These are phyloP conservation scores for Talaromyces nanjingensis DNA, from an alignment of 495 filamentous ascomycete species.

Conservation along the genomic window DNA sequence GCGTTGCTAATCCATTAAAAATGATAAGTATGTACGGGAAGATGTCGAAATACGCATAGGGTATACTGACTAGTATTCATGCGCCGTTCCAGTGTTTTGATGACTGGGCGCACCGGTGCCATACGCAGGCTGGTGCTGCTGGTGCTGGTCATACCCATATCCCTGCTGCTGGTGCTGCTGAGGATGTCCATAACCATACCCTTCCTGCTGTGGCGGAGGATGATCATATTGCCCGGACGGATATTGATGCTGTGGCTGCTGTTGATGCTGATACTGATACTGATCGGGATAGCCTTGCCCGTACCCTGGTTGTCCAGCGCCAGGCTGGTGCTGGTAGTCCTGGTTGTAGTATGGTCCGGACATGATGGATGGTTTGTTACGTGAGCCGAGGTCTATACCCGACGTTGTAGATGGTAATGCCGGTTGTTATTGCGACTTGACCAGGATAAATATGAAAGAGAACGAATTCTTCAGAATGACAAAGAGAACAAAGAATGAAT, in stretches of 20 bases:
- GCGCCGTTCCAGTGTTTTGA: constrained; percentile 1
- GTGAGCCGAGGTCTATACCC: background rate
- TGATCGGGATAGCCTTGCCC: constrained; percentile 26
- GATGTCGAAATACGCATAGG: no score
- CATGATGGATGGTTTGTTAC: constrained; percentile 20
- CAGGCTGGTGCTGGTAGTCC: constrained; percentile 5
- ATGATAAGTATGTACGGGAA: constrained; percentile 20
- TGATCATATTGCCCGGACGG: constrained; percentile 25
- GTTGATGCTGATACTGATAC: background rate
- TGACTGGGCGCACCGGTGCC: background rate
- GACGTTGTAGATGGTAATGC: background rate
- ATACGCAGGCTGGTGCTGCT: constrained; percentile 6
- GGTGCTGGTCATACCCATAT: background rate
- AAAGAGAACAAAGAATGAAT: background rate
- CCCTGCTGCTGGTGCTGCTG: background rate
- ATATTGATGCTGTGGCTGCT: constrained; percentile 9
- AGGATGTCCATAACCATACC: background rate
- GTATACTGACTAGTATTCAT: constrained; percentile 29
- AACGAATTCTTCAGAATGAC: background rate
- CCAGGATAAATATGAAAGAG: background rate
- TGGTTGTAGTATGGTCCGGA: constrained; percentile 43
- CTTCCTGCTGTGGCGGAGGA: constrained; percentile 10
- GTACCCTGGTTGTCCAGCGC: constrained; percentile 1
- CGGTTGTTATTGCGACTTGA: no score
- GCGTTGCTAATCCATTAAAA: constrained; percentile 31